A percentile compares a stretch with the other conserved stretches of the same genome.
Evolutionary conservation across 768 basidiomycete species (phyloP).

Genomic region (Collybiopsis luxurians): DNA sequence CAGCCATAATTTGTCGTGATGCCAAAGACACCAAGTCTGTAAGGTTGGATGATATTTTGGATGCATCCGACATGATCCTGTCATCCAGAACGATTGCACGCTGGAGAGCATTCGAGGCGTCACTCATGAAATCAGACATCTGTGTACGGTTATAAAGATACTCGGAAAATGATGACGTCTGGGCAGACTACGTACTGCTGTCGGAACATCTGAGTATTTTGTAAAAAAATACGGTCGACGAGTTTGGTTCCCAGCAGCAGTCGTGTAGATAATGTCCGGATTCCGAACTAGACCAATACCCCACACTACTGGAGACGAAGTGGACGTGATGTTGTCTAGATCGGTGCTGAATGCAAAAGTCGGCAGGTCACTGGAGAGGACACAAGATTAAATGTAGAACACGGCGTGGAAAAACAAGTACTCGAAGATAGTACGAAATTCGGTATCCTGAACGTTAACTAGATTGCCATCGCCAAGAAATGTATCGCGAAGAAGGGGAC

Average conservation of each 20-base stretch:
- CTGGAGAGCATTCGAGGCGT: slow-evolving; percentile 5
- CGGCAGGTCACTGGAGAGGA: no score
- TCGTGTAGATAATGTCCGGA: slow-evolving; percentile 8
- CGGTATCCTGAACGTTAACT: slow-evolving; percentile 1
- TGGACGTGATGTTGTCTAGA: slow-evolving; percentile 8
- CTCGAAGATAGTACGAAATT: slow-evolving; percentile 11
- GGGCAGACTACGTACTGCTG: background rate
- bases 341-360: slow-evolving; percentile 12
- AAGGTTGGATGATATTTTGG: slow-evolving; percentile 10
- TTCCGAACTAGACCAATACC: slow-evolving; percentile 13
- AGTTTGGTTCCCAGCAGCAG: slow-evolving; percentile 6
- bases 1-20: slow-evolving; percentile 12
- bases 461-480: slow-evolving; percentile 7
- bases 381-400: no score
- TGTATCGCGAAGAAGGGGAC: slow-evolving; percentile 7
- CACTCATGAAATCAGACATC: slow-evolving; percentile 8
- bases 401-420: background rate
- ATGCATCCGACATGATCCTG: slow-evolving; percentile 11
- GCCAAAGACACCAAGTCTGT: slow-evolving; percentile 13
- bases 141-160: no score
- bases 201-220: slow-evolving; percentile 4
- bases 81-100: slow-evolving; percentile 11
- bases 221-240: slow-evolving; percentile 13
- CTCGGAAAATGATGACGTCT: background rate
- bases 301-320: slow-evolving; percentile 12